Base-by-base conservation (phyloP, 1,284 basidiomycete species). In the Naganishia sp. region DNA sequence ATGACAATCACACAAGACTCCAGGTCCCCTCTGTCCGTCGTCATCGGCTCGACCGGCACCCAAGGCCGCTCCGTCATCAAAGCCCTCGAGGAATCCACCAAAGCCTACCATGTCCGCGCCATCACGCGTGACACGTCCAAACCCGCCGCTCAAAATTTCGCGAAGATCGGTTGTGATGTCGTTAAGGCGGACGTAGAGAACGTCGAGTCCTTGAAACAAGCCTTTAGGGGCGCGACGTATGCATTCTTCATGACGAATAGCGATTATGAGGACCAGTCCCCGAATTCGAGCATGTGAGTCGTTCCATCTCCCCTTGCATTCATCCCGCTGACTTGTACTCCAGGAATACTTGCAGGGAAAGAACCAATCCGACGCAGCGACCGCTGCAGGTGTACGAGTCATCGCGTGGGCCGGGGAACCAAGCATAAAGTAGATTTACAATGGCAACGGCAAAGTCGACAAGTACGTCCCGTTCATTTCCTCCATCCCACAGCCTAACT, bases 21-120 rank as follows among this genome's bases (percentile, higher is more conserved):
- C 6, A 56, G 67, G 25, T 70, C 69, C 6, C 72, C 71, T 13
- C 59, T 73, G 71, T 83, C 84, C 68, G 79, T 83, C 63, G 82
- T 84, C 63, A 78, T 84, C 54, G 83, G 84, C 45, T 84, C 81
- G 2, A 85, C 84, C 33, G 83, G 84, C 54, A 82, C 82, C 1
- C 84, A 84, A 67, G 84, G 83, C 11, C 70, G 81, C 46, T 78
- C 80, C 25, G 80, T 83, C 64, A 79, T 84, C 50, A 77, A 83
- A 66, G 79, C 78, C 21, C 74, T 84, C 18, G 78, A 84, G 23
- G 77, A 75, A 18, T 71, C 75, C 6, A 79, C 82, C 1, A 82
- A 82, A 15, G 82, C 83, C 0, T 84, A 83, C 70, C 70, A 74
- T 6, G 75, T 85, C 2, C 81, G 83, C 50, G 82, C 81, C 3